Evolutionary conservation across 2,329 filamentous ascomycete species (phyloP), one percentile per base, ranked within the genome.

Genomic region (Fusarium verrucosum): DNA sequence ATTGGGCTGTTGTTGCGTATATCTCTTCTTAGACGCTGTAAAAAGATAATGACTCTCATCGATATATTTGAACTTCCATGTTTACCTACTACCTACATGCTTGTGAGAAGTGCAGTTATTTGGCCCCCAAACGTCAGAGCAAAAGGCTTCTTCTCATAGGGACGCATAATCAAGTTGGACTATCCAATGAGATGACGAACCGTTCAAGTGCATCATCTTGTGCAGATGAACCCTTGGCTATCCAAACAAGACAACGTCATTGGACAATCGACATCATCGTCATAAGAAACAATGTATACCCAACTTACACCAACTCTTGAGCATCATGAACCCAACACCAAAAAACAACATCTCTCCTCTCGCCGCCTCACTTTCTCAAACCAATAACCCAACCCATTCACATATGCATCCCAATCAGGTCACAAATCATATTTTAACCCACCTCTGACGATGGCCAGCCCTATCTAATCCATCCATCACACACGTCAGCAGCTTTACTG

Each of bases 401-500:
- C 16, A 26, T 36, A 13, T 32, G 10, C 33, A 28, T 28, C 42
- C 35, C 16, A 17, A 50, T 19, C 40, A 41, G 25, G 32, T 44
- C 35, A 57, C 46, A 51, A 59, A 49, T 45, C 41, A 30, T 41
- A 23, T 50, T 45, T 22, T 10, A 19, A 17, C 30, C 37, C 46
- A 38, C 23, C 32, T 41, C n/a, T 57, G 13, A 17, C 16, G 23
- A 20, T 14, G 26, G 25, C 42, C 51, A 50, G 55, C 23, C 58
- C 28, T 51, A 30, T 50, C 25, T 13, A 30, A n/a, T n/a, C n/a
- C n/a, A n/a, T n/a, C 16, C 41, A 20, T 43, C 38, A 37, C 60
- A 23, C 60, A 65, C 64, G 58, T 58, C 51, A 63, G 58, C 65
- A 68, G 33, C 42, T 37, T 46, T 43, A 36, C 50, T 25, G 35